Percentiles rank a stretch among this genome's conserved stretches.
These are phyloP conservation scores for Phalaenopsis aphrodite DNA, from an alignment of 106 monocot species.

Conservation along the genomic window DNA sequence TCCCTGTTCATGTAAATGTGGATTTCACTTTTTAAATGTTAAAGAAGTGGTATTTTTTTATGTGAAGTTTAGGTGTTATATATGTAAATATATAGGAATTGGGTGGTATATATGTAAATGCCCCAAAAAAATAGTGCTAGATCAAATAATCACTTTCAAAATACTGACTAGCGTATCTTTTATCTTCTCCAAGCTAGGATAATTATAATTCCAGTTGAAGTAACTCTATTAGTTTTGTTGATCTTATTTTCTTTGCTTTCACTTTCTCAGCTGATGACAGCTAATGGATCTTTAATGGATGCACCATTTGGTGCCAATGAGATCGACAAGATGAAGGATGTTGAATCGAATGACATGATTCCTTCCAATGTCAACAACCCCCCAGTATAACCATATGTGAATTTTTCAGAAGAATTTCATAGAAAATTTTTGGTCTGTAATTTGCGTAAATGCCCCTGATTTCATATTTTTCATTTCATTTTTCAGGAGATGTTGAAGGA, in stretches of 20 bases:
- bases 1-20: too few species aligned
- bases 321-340: not conserved
- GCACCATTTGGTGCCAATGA: not conserved
- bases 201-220: not conserved
- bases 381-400: not conserved
- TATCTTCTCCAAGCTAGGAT: not conserved
- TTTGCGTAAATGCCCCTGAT: not conserved
- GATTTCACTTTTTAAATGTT: too few species aligned
- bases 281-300: not conserved
- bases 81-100: too few species aligned
- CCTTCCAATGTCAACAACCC: not conserved
- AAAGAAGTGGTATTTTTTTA: too few species aligned
- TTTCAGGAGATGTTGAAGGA: constrained; percentile 7
- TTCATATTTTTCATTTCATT: not conserved
- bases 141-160: not conserved
- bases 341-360: not conserved
- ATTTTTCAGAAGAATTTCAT: not conserved
- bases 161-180: not conserved
- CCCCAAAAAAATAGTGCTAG: not conserved
- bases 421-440: not conserved
- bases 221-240: not conserved
- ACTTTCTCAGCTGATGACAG: not conserved
- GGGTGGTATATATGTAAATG: not conserved
- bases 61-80: too few species aligned
- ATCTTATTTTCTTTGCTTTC: constrained; percentile 1